phyloP scores from a whole-genome alignment of 2,329 filamentous ascomycete species.

The Talaromyces sp. region DNA sequence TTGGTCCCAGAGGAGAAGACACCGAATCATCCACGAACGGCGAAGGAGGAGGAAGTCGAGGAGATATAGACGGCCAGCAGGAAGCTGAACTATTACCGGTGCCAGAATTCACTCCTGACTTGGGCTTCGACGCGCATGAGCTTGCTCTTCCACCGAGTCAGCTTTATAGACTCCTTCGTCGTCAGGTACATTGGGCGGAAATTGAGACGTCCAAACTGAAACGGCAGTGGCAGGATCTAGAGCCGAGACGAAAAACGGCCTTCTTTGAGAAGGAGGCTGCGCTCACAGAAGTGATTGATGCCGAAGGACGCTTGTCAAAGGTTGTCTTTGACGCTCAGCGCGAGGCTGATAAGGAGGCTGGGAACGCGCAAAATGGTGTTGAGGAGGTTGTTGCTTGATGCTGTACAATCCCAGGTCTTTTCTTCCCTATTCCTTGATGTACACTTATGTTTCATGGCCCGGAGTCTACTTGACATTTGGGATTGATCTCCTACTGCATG shows the following conservation, averaged over 20 bases:
- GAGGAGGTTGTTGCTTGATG: conserved; percentile 13
- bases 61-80: conserved; percentile 32
- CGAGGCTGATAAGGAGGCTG: conserved; percentile 16
- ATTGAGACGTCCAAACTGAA: conserved; percentile 40
- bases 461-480: not conserved
- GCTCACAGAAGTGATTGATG: conserved; percentile 43
- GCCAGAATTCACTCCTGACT: conserved; percentile 39
- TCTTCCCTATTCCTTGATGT: not conserved
- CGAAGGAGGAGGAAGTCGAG: conserved; percentile 28
- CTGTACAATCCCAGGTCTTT: not conserved
- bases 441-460: conserved; percentile 5
- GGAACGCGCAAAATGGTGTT: conserved; percentile 17
- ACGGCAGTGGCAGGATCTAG: conserved; percentile 36
- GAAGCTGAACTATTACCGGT: conserved; percentile 34
- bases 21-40: conserved; percentile 21
- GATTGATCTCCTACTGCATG: conserved; percentile 6
- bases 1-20: conserved; percentile 34
- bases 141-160: conserved; percentile 40
- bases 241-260: conserved; percentile 35
- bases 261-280: conserved; percentile 44
- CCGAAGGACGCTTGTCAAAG: conserved; percentile 37
- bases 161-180: conserved; percentile 44
- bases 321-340: conserved; percentile 24
- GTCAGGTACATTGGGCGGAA: conserved; percentile 48
- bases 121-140: conserved; percentile 45